Base-by-base conservation (phyloP, 148 eudicot species). In the Silene latifolia region DNA sequence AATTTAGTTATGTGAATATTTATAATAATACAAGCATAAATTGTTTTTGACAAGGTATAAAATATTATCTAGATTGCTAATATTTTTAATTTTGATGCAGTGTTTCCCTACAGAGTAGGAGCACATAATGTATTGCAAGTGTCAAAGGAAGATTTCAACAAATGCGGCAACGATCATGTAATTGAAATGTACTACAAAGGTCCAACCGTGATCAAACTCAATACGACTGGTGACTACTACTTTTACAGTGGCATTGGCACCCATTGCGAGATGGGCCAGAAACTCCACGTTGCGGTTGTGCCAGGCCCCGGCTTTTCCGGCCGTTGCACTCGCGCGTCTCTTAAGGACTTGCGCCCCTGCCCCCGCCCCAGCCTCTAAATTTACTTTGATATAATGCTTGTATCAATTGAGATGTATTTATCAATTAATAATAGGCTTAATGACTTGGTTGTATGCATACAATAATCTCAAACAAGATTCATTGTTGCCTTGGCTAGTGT, bases 81-180 rank as follows among this genome's bases (percentile, higher is more conserved):
- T 39, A 5, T 35, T 5, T 35, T 35, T 19, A 17, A 35, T 58
- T 15, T 10, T 29, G 46, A 0, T 74, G 80, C 85, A 88, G 91
- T 88, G 25, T 88, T 88, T 54, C 88, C 89, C 66, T 88, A 79
- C 82, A 85, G 82, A 25, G 39, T 66, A 5, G 83, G 87, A 6
- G 75, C 81, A 9, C 89, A 88, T 80, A 88, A 83, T 51, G 84
- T 88, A 72, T 32, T 84, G 32, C 88, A 86, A 83, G 91, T 88
- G 9, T 4, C 61, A 64, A 77, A 76, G 32, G 73, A 64, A 1
- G 89, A 86, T 63, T 88, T 29, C 27, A 84, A 84, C 1, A 54
- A 19, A 0, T 88, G 91, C 53, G 79, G 80, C 0, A 69, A 83
- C 15, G 76, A 85, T 12, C 63, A 85, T 6, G 74, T 83, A 11